phyloP scores from a whole-genome alignment of 2,329 filamentous ascomycete species.

The Gnomoniopsis smithogilvyi region DNA sequence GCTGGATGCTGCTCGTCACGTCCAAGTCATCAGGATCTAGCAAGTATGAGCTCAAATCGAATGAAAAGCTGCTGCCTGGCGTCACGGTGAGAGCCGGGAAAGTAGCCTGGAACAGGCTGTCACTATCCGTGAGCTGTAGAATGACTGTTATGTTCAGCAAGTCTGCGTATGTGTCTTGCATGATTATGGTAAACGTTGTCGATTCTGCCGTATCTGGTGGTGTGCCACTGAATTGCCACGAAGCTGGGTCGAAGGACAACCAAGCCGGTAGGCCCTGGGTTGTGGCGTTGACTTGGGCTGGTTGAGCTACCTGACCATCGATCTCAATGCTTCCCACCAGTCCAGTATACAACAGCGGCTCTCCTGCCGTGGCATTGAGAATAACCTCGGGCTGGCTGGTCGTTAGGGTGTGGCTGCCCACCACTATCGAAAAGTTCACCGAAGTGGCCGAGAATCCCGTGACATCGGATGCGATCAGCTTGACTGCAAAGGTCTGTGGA shows the following conservation, averaged over 20 bases:
- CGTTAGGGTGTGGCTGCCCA: slow-evolving; percentile 67
- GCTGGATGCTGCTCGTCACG: slow-evolving; percentile 33
- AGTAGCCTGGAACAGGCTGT: slow-evolving; percentile 37
- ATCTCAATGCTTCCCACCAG: slow-evolving; percentile 52
- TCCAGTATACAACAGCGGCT: slow-evolving; percentile 48
- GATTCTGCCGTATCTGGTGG: slow-evolving; percentile 57
- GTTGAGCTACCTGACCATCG: slow-evolving; percentile 50
- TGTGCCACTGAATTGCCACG: slow-evolving; percentile 62
- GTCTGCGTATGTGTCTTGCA: slow-evolving; percentile 58
- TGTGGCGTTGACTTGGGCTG: slow-evolving; percentile 50
- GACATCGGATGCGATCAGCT: slow-evolving; percentile 75
- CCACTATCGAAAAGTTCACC: slow-evolving; percentile 66
- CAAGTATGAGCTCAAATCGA: slow-evolving; percentile 42
- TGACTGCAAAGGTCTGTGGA: slow-evolving; percentile 69
- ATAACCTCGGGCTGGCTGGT: slow-evolving; percentile 56
- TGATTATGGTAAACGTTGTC: slow-evolving; percentile 59
- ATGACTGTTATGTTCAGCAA: slow-evolving; percentile 53
- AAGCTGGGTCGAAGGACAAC: slow-evolving; percentile 62
- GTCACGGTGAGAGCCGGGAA: slow-evolving; percentile 37
- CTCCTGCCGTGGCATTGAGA: slow-evolving; percentile 55
- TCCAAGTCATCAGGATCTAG: slow-evolving; percentile 35
- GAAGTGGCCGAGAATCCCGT: slow-evolving; percentile 70
- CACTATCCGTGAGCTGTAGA: slow-evolving; percentile 21
- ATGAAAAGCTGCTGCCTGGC: slow-evolving; percentile 38
- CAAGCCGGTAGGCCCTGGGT: slow-evolving; percentile 59